phyloP scores from a whole-genome alignment of 768 basidiomycete genomes.

The Amanita fuliginea region DNA sequence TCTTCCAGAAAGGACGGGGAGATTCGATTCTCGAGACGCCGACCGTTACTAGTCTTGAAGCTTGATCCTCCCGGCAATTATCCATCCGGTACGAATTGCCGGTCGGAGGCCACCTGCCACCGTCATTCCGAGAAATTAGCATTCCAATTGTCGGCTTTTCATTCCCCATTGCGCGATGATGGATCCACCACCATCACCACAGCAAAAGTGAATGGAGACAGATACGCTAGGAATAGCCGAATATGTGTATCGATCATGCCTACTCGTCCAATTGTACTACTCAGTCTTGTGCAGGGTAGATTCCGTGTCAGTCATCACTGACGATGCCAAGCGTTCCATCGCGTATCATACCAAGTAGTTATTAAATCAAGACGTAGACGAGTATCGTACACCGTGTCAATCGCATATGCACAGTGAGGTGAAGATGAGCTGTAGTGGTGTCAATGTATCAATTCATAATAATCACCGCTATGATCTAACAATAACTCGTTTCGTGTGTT shows the following conservation, averaged over 20 bases:
- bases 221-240: background rate
- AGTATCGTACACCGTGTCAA: slow-evolving; percentile 2
- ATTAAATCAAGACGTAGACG: slow-evolving; percentile 5
- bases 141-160: too few relatives aligned
- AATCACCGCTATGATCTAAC: slow-evolving; percentile 30
- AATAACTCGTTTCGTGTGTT: slow-evolving; percentile 68
- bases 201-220: too few relatives aligned
- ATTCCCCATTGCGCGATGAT: too few relatives aligned
- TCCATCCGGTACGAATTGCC: background rate
- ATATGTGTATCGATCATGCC: slow-evolving; percentile 1
- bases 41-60: too few relatives aligned
- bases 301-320: background rate
- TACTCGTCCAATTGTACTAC: background rate
- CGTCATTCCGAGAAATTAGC: background rate
- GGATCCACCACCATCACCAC: too few relatives aligned
- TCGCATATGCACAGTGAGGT: background rate
- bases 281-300: background rate
- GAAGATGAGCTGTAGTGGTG: background rate
- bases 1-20: too few relatives aligned
- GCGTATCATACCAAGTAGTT: background rate
- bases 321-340: background rate
- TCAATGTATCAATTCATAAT: background rate
- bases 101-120: background rate
- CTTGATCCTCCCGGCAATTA: background rate
- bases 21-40: too few relatives aligned